These are phyloP conservation scores for Colletotrichum higginsianum DNA, from an alignment of 2,329 filamentous ascomycete species.

Conservation along the genomic window DNA sequence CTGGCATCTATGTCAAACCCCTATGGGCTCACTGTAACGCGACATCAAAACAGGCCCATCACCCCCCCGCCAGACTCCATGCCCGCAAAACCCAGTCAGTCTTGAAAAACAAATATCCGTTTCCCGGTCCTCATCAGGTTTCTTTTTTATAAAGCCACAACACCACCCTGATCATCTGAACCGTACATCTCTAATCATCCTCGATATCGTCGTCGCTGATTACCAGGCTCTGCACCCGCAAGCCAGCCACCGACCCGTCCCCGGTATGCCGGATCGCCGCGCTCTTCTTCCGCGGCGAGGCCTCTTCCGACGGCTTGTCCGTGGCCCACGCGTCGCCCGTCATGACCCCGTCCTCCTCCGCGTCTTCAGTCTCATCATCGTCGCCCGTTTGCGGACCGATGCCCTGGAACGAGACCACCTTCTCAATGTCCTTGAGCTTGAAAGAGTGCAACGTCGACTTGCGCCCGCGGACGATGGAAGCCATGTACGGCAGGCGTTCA, in stretches of 20 bases:
- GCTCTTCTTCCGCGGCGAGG: conserved; percentile 64
- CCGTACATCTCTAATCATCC: conserved; percentile 58
- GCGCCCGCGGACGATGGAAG: conserved; percentile 70
- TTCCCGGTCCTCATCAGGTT: neutral
- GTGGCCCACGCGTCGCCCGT: conserved; percentile 71
- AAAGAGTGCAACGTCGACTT: conserved; percentile 53
- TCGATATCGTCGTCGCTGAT: conserved; percentile 90
- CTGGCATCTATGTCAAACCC: neutral
- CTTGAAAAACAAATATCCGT: neutral
- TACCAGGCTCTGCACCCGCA: conserved; percentile 76
- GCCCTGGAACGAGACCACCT: conserved; percentile 77
- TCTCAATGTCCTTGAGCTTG: conserved; percentile 73
- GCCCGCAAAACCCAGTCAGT: neutral
- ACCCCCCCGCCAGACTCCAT: neutral
- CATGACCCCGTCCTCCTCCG: conserved; percentile 52
- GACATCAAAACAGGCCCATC: neutral
- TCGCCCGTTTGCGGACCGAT: conserved; percentile 65
- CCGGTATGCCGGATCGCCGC: conserved; percentile 54
- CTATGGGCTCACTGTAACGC: neutral
- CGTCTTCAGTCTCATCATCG: conserved; percentile 62
- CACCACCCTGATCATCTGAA: neutral
- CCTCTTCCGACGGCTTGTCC: conserved; percentile 71
- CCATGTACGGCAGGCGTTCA: conserved; percentile 89
- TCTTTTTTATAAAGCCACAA: neutral
- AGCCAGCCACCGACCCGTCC: conserved; percentile 54